Conservation (phyloP, 139 green algal genomes). For the Pseudopediastrum boryanum region DNA sequence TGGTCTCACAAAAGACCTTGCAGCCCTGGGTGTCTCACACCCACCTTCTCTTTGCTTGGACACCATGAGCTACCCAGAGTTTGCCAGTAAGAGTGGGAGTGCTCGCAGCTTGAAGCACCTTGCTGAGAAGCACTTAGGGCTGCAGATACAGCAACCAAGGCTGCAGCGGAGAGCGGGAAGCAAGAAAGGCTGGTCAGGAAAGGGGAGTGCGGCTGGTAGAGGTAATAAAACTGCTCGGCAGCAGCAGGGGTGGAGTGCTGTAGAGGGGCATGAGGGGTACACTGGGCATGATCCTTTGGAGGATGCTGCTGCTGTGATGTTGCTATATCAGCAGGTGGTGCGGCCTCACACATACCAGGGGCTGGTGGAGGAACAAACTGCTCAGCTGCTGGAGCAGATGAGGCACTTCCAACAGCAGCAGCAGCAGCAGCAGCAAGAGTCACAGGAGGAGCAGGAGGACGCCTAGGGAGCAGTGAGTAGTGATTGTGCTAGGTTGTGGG, state of each 20-base stretch:
- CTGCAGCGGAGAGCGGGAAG: background rate
- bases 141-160: slow-evolving; percentile 3
- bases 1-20: slow-evolving; percentile 27
- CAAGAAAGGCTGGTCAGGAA: background rate
- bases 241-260: slow-evolving; percentile 2
- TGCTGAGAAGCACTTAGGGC: background rate
- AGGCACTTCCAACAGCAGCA: no score
- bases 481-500: no score
- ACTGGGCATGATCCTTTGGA: slow-evolving; percentile 23
- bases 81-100: slow-evolving; percentile 21
- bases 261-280: background rate
- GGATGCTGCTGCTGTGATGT: slow-evolving; percentile 32
- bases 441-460: background rate
- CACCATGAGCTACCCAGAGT: slow-evolving; percentile 21
- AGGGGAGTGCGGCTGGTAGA: background rate
- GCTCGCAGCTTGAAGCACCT: slow-evolving; percentile 5
- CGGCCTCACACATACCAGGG: slow-evolving; percentile 24
- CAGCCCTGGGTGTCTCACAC: slow-evolving; percentile 12
- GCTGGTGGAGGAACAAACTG: slow-evolving; percentile 11
- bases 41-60: background rate
- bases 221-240: background rate
- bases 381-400: slow-evolving; percentile 20
- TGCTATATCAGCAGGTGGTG: slow-evolving; percentile 15
- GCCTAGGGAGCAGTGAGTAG: no score
- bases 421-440: no score